Percentiles rank a stretch among this genome's conserved stretches.
Evolutionary conservation across 2,329 filamentous ascomycete genomes (phyloP).

Genomic region (Orbilia blumenaviensis): DNA sequence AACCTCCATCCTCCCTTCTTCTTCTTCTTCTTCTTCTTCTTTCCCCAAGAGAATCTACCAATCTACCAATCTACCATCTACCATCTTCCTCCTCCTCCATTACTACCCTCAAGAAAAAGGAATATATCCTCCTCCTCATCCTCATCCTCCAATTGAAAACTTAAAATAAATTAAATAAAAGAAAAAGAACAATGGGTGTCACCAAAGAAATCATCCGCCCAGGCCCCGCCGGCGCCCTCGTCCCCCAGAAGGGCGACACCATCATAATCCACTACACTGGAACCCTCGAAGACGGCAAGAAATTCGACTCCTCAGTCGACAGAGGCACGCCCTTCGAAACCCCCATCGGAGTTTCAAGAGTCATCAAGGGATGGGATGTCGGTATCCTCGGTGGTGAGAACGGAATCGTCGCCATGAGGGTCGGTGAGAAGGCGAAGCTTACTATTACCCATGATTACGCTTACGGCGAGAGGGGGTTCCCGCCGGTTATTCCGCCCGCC

Average conservation of each 20-base stretch:
- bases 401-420: constrained; percentile 60
- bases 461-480: constrained; percentile 30
- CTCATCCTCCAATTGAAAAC: too few relatives aligned
- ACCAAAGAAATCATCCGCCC: constrained; percentile 39
- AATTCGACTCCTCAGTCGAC: constrained; percentile 87
- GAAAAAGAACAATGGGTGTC: constrained; percentile 29
- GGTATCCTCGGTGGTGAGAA: constrained; percentile 79
- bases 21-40: neutral
- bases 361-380: constrained; percentile 90
- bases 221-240: constrained; percentile 13
- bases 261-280: constrained; percentile 68
- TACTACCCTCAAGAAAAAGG: too few relatives aligned
- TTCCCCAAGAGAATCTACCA: neutral
- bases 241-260: constrained; percentile 26
- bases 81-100: too few relatives aligned
- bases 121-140: too few relatives aligned
- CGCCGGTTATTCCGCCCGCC: constrained; percentile 50
- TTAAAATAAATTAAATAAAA: neutral
- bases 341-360: constrained; percentile 80
- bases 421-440: constrained; percentile 88
- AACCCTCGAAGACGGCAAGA: constrained; percentile 78
- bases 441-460: constrained; percentile 71
- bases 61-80: neutral
- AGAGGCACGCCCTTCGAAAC: constrained; percentile 77
- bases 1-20: neutral